These are phyloP conservation scores for Penicilliopsis zonata DNA, from an alignment of 495 filamentous ascomycete species.

Conservation along the genomic window DNA sequence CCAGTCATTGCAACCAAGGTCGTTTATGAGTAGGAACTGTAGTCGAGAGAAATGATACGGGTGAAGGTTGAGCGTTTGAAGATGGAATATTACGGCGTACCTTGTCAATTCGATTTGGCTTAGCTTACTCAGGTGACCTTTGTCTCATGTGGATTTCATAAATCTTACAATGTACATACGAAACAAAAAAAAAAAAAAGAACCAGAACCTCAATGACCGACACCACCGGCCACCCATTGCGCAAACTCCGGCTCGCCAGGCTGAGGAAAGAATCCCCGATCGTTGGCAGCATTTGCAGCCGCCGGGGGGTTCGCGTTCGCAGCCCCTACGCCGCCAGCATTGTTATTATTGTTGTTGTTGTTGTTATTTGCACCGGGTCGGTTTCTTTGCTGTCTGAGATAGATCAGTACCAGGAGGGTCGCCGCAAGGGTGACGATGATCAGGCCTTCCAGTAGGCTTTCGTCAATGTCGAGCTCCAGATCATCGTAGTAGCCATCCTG, in stretches of 20 bases:
- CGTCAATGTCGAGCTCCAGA: constrained; percentile 51
- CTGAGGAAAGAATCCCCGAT: constrained; percentile 59
- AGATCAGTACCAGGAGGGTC: constrained; percentile 64
- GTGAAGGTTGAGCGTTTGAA: too few species aligned
- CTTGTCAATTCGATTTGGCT: too few species aligned
- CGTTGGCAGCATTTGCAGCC: constrained; percentile 23
- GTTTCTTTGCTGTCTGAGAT: constrained; percentile 71
- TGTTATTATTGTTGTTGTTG: constrained; percentile 34
- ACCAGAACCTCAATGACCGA: constrained; percentile 47
- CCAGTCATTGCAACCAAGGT: too few species aligned
- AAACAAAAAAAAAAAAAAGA: neutral
- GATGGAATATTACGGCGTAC: too few species aligned
- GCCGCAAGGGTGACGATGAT: constrained; percentile 70
- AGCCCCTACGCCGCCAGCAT: constrained; percentile 7
- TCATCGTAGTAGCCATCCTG: constrained; percentile 58
- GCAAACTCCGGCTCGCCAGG: constrained; percentile 60
- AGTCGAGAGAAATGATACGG: too few species aligned
- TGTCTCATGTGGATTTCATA: constrained; percentile 1
- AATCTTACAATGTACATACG: constrained; percentile 9
- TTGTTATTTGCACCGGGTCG: too few species aligned
- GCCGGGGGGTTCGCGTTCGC: constrained; percentile 17
- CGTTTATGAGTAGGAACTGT: too few species aligned
- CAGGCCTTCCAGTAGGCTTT: constrained; percentile 69
- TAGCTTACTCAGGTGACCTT: too few species aligned
- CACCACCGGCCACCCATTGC: constrained; percentile 64